phyloP scores from a whole-genome alignment of 2,329 filamentous ascomycete species.

The Penicillium italicum region DNA sequence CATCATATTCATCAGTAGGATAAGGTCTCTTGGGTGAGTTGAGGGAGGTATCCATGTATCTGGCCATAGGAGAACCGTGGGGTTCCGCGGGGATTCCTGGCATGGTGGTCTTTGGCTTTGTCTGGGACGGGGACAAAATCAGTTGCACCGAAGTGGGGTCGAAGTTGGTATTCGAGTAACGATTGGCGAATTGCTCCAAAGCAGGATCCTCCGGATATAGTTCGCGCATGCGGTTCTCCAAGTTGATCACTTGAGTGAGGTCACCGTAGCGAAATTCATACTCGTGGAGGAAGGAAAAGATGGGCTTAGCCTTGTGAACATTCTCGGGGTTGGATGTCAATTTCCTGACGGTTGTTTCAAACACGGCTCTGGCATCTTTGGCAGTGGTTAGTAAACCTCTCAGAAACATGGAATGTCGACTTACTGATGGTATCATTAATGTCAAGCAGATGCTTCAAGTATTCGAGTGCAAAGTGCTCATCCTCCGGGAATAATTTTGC shows the following conservation, averaged over 20 bases:
- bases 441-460: constrained; percentile 88
- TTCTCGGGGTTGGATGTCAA: constrained; percentile 74
- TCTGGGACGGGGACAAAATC: constrained; percentile 80
- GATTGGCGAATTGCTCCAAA: constrained; percentile 69
- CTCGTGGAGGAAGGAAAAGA: constrained; percentile 90
- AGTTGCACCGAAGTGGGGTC: constrained; percentile 78
- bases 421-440: constrained; percentile 91
- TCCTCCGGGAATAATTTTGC: constrained; percentile 91
- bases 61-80: constrained; percentile 36
- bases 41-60: constrained; percentile 36
- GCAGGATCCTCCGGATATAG: constrained; percentile 86
- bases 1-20: constrained; percentile 65
- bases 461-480: constrained; percentile 89
- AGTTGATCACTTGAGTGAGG: constrained; percentile 79
- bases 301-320: constrained; percentile 70
- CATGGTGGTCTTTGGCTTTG: constrained; percentile 57
- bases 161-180: constrained; percentile 70
- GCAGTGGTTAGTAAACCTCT: constrained; percentile 13
- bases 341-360: constrained; percentile 86
- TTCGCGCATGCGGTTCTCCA: constrained; percentile 89
- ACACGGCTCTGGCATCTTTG: constrained; percentile 86
- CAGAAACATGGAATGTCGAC: constrained; percentile 33
- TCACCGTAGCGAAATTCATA: constrained; percentile 95
- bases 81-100: constrained; percentile 24
- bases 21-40: constrained; percentile 56